These are phyloP conservation scores for Groenewaldozyma salmanticensis DNA, from an alignment of 805 yeast species.

Conservation along the genomic window DNA sequence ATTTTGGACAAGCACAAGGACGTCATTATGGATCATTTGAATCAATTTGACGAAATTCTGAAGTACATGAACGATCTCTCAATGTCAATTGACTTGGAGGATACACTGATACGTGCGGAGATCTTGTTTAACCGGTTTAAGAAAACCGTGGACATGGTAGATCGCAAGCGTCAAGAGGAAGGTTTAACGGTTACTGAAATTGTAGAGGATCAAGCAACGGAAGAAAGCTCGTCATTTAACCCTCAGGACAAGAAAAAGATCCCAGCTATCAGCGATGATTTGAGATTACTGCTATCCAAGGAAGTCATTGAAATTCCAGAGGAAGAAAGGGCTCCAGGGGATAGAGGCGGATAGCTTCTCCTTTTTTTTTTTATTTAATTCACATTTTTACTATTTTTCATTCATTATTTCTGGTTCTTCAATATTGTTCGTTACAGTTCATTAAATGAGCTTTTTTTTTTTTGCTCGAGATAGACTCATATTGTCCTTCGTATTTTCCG, in stretches of 20 bases:
- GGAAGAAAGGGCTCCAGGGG: conserved; percentile 28
- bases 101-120: conserved; percentile 75
- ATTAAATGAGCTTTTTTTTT: not conserved
- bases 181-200: conserved; percentile 13
- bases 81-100: conserved; percentile 64
- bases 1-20: conserved; percentile 81
- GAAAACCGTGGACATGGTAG: conserved; percentile 71
- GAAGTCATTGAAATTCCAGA: conserved; percentile 60
- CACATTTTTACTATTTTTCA: not conserved
- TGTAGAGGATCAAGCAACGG: conserved; percentile 13
- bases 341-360: conserved; percentile 26
- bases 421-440: not conserved
- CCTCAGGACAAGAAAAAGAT: conserved; percentile 7
- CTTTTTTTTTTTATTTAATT: too few species aligned
- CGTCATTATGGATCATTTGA: conserved; percentile 62
- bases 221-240: not conserved
- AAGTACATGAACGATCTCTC: conserved; percentile 88
- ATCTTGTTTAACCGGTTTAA: conserved; percentile 69
- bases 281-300: conserved; percentile 51
- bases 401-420: not conserved
- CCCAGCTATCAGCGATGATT: conserved; percentile 35
- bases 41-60: conserved; percentile 81
- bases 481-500: not conserved
- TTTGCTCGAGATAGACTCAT: not conserved
- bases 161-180: conserved; percentile 27